Base-by-base conservation (phyloP, 768 basidiomycete species). In the Clavulina sp. region DNA sequence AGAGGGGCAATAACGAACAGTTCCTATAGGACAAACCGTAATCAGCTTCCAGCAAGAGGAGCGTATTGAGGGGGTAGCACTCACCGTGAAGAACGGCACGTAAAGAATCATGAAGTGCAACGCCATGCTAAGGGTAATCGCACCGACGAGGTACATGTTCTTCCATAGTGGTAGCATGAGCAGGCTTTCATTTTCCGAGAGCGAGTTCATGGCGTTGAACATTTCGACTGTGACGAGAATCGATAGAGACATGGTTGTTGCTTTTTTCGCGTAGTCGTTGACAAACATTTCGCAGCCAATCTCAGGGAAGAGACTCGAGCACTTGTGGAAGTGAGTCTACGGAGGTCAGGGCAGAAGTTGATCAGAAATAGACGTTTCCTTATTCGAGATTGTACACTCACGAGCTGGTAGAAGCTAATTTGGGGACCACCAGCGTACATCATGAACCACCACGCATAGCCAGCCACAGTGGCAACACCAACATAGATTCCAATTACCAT, bases 371-470 rank as follows among this genome's bases (percentile, higher is more conserved):
- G 36, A 13, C 36, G 21, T 38, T 38, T 21, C 36, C 36, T 13
- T 21, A 38, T 21, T 13, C 36, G 21, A 38, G 21, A 13, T 13
- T 38, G 36, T 38, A 41, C 32, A 73, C 85, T 61, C 59, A 95
- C 92, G 56, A 99, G 70, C 66, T 99, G 87, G 61, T 86, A 71
- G 72, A 84, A 96, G 2, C 84, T 73, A 60, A 99, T 96, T 61
- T 91, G 87, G 3, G 93, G 93, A 1, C 93, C 93, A 43, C 75
- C 82, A 16, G 73, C 60, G 64, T 96, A 96, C 65, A 80, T 84
- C 60, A 93, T 70, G 70, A 99, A 99, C 93, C 93, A 97, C 93
- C 93, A 99, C 0, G 89, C 93, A 61, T 99, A 99, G 46, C 92
- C 93, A 58, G 84, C 88, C 24, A 99, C 93, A 24, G 93, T 97